Conservation (phyloP, 352 stramenopile genomes). For the Phytophthora fragariae region DNA sequence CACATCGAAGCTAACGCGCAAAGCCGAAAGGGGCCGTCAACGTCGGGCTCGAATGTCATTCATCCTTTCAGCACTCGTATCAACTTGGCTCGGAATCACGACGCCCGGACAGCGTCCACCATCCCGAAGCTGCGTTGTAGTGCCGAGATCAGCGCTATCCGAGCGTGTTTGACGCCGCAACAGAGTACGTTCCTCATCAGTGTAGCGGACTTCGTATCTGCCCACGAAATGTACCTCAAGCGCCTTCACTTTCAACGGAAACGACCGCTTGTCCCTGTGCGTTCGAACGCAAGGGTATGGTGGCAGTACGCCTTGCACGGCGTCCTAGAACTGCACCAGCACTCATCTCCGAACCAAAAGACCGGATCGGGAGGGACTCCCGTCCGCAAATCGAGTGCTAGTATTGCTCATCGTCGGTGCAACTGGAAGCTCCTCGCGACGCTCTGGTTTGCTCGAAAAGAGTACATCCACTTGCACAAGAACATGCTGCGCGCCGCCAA, state of each 20-base stretch:
- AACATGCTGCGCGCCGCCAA: conserved; percentile 63
- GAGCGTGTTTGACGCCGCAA: conserved; percentile 64
- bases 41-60: conserved; percentile 64
- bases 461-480: conserved; percentile 84
- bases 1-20: conserved; percentile 35
- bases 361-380: background rate
- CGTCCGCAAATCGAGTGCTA: conserved; percentile 12
- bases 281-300: conserved; percentile 62
- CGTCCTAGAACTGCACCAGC: conserved; percentile 66
- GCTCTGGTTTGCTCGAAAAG: conserved; percentile 65
- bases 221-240: conserved; percentile 86
- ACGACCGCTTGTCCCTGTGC: conserved; percentile 58
- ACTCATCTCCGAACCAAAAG: conserved; percentile 10
- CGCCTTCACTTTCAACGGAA: conserved; percentile 78
- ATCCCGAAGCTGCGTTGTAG: conserved; percentile 80
- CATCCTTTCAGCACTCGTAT: conserved; percentile 77
- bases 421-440: conserved; percentile 73
- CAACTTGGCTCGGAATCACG: conserved; percentile 86
- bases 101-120: conserved; percentile 65
- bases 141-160: conserved; percentile 72
- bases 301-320: conserved; percentile 84
- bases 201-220: conserved; percentile 82
- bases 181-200: conserved; percentile 85
- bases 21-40: conserved; percentile 14
- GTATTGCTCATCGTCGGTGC: conserved; percentile 24